phyloP scores from a whole-genome alignment of 306 rosid genomes.

The Acacia confusa region DNA sequence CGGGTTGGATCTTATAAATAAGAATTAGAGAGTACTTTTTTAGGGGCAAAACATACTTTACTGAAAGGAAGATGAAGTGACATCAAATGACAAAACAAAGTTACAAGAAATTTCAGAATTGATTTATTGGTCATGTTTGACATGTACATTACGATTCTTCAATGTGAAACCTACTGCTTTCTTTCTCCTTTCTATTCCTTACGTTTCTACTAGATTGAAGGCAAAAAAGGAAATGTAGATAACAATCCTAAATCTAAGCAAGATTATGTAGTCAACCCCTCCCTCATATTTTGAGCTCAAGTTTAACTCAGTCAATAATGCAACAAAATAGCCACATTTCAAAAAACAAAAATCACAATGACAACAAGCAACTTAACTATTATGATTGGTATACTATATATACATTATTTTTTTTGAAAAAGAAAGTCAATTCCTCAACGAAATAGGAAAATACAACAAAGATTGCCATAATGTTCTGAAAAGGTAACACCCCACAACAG shows the following conservation, averaged over 20 bases:
- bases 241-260: conserved; percentile 14
- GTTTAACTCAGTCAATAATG: conserved; percentile 1
- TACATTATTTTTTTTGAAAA: background rate
- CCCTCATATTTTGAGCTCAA: background rate
- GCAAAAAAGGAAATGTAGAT: conserved; percentile 8
- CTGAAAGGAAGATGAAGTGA: background rate
- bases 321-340: conserved; percentile 14
- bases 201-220: conserved; percentile 1
- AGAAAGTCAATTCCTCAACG: background rate
- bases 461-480: background rate
- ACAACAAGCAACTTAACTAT: background rate
- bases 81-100: background rate
- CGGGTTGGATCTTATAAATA: background rate
- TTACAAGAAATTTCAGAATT: background rate
- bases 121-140: background rate
- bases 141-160: background rate
- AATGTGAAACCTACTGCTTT: background rate
- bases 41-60: background rate
- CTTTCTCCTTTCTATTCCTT: conserved; percentile 8
- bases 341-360: conserved; percentile 4
- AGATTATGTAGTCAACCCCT: background rate
- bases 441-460: background rate
- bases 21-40: background rate
- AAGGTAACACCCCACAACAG: background rate
- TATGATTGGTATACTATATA: background rate